A percentile compares a stretch with the other conserved stretches of the same genome.
Conservation (phyloP, 768 basidiomycete species). For the Psilocybe subaeruginosa region DNA sequence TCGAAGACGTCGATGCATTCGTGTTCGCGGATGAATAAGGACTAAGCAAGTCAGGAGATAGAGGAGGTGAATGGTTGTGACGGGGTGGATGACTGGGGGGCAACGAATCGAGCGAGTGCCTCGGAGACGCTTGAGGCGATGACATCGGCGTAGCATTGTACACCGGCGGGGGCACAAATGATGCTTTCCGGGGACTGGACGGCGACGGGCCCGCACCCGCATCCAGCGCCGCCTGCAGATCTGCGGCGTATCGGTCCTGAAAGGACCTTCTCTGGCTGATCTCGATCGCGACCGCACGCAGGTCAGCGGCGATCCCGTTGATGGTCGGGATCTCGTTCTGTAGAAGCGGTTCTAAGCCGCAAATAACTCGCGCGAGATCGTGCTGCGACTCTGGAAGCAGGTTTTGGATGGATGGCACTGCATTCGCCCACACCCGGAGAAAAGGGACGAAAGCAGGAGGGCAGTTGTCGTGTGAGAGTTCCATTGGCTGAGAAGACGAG, state of each 20-base stretch:
- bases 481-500: slow-evolving; percentile 41
- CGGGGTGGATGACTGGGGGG: slow-evolving; percentile 13
- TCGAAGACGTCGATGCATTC: slow-evolving; percentile 19
- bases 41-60: slow-evolving; percentile 14
- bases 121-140: slow-evolving; percentile 12
- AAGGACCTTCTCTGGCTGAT: slow-evolving; percentile 85
- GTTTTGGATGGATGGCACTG: slow-evolving; percentile 66
- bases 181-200: slow-evolving; percentile 41
- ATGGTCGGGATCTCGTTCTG: slow-evolving; percentile 44
- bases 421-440: slow-evolving; percentile 71
- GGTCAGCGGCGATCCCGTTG: slow-evolving; percentile 71
- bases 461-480: slow-evolving; percentile 70
- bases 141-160: slow-evolving; percentile 18
- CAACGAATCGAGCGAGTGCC: slow-evolving; percentile 15
- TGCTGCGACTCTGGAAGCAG: slow-evolving; percentile 71
- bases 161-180: slow-evolving; percentile 24
- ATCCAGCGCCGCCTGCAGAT: slow-evolving; percentile 81
- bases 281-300: slow-evolving; percentile 86
- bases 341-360: slow-evolving; percentile 55
- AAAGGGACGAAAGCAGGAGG: slow-evolving; percentile 70
- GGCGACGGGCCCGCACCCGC: slow-evolving; percentile 44
- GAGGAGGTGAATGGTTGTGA: slow-evolving; percentile 3
- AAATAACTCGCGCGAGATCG: slow-evolving; percentile 83
- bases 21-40: slow-evolving; percentile 15
- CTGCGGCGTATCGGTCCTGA: slow-evolving; percentile 75